phyloP scores from a whole-genome alignment of 495 filamentous ascomycete species.

The Tirmania nivea region DNA sequence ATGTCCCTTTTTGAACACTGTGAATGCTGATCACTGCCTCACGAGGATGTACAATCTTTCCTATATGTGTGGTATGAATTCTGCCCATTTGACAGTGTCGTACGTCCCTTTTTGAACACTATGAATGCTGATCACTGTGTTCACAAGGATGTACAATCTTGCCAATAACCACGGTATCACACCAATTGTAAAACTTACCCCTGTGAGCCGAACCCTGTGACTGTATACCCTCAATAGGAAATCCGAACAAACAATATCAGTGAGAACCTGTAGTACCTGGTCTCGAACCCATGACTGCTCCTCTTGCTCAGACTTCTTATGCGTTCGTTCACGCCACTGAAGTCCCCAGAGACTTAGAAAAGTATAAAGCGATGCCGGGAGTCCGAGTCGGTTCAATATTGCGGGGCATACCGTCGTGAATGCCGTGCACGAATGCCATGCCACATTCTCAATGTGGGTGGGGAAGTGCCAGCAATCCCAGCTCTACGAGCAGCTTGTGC shows the following conservation, averaged over 20 bases:
- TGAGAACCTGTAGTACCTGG: no score
- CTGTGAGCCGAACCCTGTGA: not conserved
- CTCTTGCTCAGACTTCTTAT: no score
- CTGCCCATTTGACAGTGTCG: not conserved
- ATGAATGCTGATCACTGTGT: not conserved
- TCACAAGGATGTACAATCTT: not conserved
- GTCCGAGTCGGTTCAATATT: not conserved
- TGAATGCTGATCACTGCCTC: not conserved
- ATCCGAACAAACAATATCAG: no score
- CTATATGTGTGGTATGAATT: not conserved
- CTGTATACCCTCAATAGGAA: not conserved
- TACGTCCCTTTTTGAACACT: not conserved
- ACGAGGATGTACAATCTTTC: not conserved
- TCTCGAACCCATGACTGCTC: no score
- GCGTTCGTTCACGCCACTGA: no score
- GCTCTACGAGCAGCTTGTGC: no score
- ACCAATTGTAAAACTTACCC: not conserved
- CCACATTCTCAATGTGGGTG: not conserved
- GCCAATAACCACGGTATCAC: not conserved
- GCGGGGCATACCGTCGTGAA: not conserved
- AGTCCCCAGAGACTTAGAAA: no score
- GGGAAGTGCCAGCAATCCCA: not conserved
- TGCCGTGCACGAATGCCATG: not conserved
- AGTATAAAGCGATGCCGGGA: not conserved
- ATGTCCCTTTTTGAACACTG: not conserved